Evolutionary conservation across 805 yeast species (phyloP).

Genomic region (Wickerhamiella parazyma): DNA sequence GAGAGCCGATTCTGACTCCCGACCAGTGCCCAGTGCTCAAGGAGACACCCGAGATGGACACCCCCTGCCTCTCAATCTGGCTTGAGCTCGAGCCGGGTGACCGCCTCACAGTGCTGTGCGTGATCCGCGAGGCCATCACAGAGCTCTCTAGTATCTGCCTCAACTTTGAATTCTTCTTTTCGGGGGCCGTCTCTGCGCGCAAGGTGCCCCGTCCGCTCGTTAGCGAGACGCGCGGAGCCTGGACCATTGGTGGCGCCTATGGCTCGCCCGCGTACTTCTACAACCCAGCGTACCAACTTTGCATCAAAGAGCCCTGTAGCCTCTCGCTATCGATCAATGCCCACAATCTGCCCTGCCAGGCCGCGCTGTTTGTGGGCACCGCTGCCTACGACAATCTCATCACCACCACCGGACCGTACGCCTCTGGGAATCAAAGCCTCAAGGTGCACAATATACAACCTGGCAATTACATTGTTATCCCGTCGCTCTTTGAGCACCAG

Average conservation of each 20-base stretch:
- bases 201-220: background rate
- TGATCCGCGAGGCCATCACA: background rate
- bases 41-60: conserved; percentile 4
- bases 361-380: conserved; percentile 2
- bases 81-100: background rate
- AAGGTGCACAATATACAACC: conserved; percentile 1
- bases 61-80: background rate
- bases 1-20: background rate
- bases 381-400: background rate
- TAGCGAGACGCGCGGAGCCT: background rate
- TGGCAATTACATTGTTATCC: background rate
- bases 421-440: conserved; percentile 1
- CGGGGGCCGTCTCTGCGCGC: background rate
- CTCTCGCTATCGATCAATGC: background rate
- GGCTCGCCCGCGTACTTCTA: background rate
- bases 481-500: conserved; percentile 2
- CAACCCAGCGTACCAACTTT: background rate
- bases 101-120: background rate
- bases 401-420: conserved; percentile 1
- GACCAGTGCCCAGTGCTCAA: background rate
- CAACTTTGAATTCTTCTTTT: background rate
- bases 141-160: background rate
- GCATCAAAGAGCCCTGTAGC: background rate
- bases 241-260: background rate
- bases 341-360: conserved; percentile 1